phyloP scores from a whole-genome alignment of 2,329 filamentous ascomycete genomes.

The Verticillium zaregamsianum region DNA sequence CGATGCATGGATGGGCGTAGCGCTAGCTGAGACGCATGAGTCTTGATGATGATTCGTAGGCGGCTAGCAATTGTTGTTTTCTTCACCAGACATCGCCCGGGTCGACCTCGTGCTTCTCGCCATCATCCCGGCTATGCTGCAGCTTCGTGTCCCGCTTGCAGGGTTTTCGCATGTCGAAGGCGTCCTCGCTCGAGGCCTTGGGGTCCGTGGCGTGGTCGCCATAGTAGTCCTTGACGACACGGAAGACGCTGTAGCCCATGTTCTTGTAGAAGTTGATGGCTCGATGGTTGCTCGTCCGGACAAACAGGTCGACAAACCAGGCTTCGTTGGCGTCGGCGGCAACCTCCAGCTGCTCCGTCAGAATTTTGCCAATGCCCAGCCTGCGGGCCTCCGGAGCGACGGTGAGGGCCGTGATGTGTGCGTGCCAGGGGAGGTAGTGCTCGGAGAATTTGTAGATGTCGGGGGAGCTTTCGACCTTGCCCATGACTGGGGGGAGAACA shows the following conservation, averaged over 20 bases:
- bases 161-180: slow-evolving; percentile 94
- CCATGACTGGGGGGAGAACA: slow-evolving; percentile 70
- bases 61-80: not conserved
- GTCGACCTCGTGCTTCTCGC: slow-evolving; percentile 71
- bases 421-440: slow-evolving; percentile 99
- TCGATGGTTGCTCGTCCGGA: slow-evolving; percentile 80
- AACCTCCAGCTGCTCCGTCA: slow-evolving; percentile 78
- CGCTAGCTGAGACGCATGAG: not conserved
- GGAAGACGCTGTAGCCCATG: slow-evolving; percentile 88
- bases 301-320: slow-evolving; percentile 96
- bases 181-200: slow-evolving; percentile 69
- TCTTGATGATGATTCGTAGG: not conserved
- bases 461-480: slow-evolving; percentile 88
- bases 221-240: slow-evolving; percentile 89
- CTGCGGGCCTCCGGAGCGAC: slow-evolving; percentile 83
- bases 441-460: slow-evolving; percentile 68
- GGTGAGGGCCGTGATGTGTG: slow-evolving; percentile 93
- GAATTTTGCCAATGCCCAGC: slow-evolving; percentile 78
- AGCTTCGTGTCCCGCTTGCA: slow-evolving; percentile 73
- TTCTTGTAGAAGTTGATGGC: slow-evolving; percentile 86
- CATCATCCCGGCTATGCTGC: slow-evolving; percentile 75
- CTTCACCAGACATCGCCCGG: slow-evolving; percentile 82
- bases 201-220: slow-evolving; percentile 72
- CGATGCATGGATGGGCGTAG: not conserved
- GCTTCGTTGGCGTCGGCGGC: slow-evolving; percentile 76